Percentiles rank a stretch among this genome's conserved stretches.
Evolutionary conservation across 192 early-diverging fungal species (phyloP).

Genomic region (Umbelopsis sp.): DNA sequence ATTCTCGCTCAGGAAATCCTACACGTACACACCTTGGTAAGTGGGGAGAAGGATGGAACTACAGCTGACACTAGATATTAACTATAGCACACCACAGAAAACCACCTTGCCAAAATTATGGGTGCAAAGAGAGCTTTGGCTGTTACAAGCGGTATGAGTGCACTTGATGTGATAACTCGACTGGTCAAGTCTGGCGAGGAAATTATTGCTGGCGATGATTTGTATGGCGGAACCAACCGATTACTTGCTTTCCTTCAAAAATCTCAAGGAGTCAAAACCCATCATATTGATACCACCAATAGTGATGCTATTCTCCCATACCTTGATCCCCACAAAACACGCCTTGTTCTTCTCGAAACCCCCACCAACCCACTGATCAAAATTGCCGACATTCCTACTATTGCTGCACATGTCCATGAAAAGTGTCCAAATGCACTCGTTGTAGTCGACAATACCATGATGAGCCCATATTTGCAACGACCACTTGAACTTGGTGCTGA

Average conservation of each 20-base stretch:
- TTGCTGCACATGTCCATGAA: slow-evolving; percentile 71
- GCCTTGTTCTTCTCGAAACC: slow-evolving; percentile 88
- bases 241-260: slow-evolving; percentile 83
- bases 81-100: slow-evolving; percentile 48
- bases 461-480: slow-evolving; percentile 92
- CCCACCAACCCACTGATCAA: slow-evolving; percentile 98
- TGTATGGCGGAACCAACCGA: slow-evolving; percentile 97
- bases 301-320: slow-evolving; percentile 59
- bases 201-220: slow-evolving; percentile 93
- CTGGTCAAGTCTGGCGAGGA: slow-evolving; percentile 87
- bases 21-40: slow-evolving; percentile 90
- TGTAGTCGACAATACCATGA: slow-evolving; percentile 99
- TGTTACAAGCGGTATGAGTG: slow-evolving; percentile 91
- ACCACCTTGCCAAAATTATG: slow-evolving; percentile 96
- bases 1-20: slow-evolving; percentile 95
- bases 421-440: slow-evolving; percentile 80
- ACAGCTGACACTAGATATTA: neutral
- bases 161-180: slow-evolving; percentile 89
- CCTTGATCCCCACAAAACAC: slow-evolving; percentile 75
- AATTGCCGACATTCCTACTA: slow-evolving; percentile 85
- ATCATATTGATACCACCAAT: slow-evolving; percentile 90
- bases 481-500: slow-evolving; percentile 91
- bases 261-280: slow-evolving; percentile 79
- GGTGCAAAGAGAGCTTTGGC: slow-evolving; percentile 81
- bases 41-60: neutral